phyloP scores from a whole-genome alignment of 768 basidiomycete genomes.

The Thelephora ganbajun region DNA sequence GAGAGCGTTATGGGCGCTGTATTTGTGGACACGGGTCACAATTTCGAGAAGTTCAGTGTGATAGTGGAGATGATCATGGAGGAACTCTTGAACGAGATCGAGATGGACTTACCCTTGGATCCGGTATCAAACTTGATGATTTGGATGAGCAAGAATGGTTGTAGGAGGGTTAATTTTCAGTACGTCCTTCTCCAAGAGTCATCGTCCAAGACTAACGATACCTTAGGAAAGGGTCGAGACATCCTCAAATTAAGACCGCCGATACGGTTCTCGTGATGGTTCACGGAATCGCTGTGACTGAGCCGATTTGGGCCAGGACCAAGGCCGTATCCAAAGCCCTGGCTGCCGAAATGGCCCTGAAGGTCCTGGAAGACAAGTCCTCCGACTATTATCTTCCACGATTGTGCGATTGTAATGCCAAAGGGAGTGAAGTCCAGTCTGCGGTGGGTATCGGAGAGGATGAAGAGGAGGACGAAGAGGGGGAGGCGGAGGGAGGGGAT shows the following conservation, averaged over 20 bases:
- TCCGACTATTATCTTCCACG: slow-evolving; percentile 30
- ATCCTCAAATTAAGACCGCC: slow-evolving; percentile 26
- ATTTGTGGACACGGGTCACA: slow-evolving; percentile 64
- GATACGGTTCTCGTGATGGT: slow-evolving; percentile 44
- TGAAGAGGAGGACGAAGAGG: slow-evolving; percentile 2
- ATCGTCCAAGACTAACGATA: slow-evolving; percentile 12
- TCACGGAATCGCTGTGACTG: slow-evolving; percentile 41
- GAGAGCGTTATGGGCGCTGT: slow-evolving; percentile 79
- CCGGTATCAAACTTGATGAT: slow-evolving; percentile 61
- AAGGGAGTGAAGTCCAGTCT: neutral
- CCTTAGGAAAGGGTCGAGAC: slow-evolving; percentile 29
- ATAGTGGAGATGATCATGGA: slow-evolving; percentile 52
- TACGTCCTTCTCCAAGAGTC: neutral
- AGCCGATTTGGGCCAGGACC: slow-evolving; percentile 47
- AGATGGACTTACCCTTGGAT: slow-evolving; percentile 47
- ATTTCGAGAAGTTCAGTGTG: slow-evolving; percentile 51
- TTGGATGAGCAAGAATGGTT: slow-evolving; percentile 49
- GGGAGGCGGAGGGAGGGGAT: slow-evolving; percentile 7
- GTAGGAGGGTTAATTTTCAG: slow-evolving; percentile 31
- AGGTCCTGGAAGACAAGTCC: slow-evolving; percentile 32
- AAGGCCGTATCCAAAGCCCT: slow-evolving; percentile 50
- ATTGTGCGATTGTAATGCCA: slow-evolving; percentile 26
- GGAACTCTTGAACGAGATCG: slow-evolving; percentile 47
- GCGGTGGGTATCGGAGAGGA: slow-evolving; percentile 1
- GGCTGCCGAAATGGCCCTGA: slow-evolving; percentile 47